These are phyloP conservation scores for Tephrocybe sp. DNA, from an alignment of 768 basidiomycete genomes.

Conservation along the genomic window DNA sequence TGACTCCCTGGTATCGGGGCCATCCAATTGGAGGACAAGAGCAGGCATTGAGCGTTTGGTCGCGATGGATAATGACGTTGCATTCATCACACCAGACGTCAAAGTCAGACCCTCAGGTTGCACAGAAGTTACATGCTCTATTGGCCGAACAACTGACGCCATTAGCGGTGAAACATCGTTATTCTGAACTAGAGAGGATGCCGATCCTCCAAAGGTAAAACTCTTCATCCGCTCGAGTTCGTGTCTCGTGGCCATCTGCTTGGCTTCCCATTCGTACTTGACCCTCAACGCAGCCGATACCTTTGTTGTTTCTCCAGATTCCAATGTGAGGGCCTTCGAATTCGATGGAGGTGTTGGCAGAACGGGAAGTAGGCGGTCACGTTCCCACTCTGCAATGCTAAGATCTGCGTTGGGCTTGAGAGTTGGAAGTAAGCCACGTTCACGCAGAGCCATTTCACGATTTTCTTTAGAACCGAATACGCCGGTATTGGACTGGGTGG, in stretches of 20 bases:
- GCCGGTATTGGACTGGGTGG: conserved; percentile 19
- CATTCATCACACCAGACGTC: background rate
- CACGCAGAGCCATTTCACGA: conserved; percentile 58
- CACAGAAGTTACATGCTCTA: background rate
- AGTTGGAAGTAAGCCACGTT: conserved; percentile 56
- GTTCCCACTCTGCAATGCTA: conserved; percentile 37
- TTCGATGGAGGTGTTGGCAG: conserved; percentile 19
- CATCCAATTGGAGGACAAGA: background rate
- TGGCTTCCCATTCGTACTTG: conserved; percentile 52
- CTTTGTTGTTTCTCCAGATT: conserved; percentile 12
- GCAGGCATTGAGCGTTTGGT: background rate
- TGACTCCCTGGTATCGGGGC: background rate
- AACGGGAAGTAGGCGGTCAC: conserved; percentile 36
- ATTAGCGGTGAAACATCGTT: conserved; percentile 1
- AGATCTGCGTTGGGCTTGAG: conserved; percentile 39
- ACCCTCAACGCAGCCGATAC: conserved; percentile 49
- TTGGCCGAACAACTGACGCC: conserved; percentile 5
- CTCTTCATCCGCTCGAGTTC: conserved; percentile 28
- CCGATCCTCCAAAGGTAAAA: conserved; percentile 34
- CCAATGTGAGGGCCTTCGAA: conserved; percentile 12
- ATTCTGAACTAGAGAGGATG: conserved; percentile 6
- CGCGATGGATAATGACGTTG: background rate
- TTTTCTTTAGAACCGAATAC: conserved; percentile 30
- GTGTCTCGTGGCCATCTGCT: conserved; percentile 27
- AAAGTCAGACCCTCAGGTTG: background rate